Evolutionary conservation across 2,329 filamentous ascomycete species (phyloP).

Genomic region (Pseudogymnoascus verrucosus): DNA sequence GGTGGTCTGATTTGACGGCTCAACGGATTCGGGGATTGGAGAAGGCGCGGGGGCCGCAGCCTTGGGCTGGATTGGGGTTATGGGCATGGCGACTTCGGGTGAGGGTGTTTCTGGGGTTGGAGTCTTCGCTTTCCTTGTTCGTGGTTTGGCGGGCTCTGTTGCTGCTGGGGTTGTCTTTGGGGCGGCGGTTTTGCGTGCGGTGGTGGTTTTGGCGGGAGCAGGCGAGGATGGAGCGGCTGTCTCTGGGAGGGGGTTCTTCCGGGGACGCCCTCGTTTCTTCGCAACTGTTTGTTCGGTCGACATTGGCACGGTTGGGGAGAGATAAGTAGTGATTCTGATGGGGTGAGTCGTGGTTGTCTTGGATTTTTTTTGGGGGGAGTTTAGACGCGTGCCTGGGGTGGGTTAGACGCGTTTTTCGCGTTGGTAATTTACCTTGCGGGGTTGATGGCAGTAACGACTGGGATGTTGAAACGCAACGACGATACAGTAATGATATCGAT

Average conservation of each 20-base stretch:
- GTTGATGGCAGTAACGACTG: not conserved
- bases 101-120: not conserved
- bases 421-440: conserved; percentile 3
- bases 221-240: not conserved
- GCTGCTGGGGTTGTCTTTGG: not conserved
- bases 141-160: not conserved
- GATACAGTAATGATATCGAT: not conserved
- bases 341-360: not conserved
- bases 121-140: not conserved
- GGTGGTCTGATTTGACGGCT: not conserved
- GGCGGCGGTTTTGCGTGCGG: not conserved
- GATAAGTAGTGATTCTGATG: not conserved
- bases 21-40: not conserved
- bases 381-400: not conserved
- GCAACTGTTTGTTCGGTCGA: not conserved
- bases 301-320: not conserved
- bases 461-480: not conserved
- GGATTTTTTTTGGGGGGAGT: not conserved
- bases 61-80: not conserved
- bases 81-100: not conserved
- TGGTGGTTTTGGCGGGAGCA: not conserved
- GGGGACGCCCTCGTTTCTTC: not conserved
- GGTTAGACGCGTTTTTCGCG: conserved; percentile 1
- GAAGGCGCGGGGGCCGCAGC: not conserved
- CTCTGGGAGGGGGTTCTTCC: not conserved